Evolutionary conservation across 2,329 filamentous ascomycete genomes (phyloP).

Genomic region (Lasiodiplodia citricola): DNA sequence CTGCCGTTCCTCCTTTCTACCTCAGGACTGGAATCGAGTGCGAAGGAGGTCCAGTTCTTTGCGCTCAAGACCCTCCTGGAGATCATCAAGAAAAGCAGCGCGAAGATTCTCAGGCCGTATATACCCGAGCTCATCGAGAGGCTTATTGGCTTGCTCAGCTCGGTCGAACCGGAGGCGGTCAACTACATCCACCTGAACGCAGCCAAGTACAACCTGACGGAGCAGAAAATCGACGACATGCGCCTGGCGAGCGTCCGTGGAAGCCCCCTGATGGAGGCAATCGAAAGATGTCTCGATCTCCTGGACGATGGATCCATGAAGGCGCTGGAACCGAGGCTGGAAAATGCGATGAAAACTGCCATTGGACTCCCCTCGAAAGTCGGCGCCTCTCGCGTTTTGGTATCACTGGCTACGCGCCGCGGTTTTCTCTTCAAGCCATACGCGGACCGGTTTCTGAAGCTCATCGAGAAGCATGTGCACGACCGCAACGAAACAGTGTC

Average conservation of each 20-base stretch:
- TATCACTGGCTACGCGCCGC: conserved; percentile 82
- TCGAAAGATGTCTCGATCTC: conserved; percentile 85
- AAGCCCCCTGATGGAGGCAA: conserved; percentile 90
- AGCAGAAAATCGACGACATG: conserved; percentile 88
- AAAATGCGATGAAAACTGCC: conserved; percentile 80
- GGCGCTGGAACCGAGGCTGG: conserved; percentile 72
- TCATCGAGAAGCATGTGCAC: conserved; percentile 80
- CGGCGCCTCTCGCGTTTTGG: conserved; percentile 83
- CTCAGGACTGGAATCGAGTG: conserved; percentile 86
- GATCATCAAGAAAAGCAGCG: conserved; percentile 83
- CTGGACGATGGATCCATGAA: conserved; percentile 80
- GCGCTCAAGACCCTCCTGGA: conserved; percentile 80
- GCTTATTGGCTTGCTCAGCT: conserved; percentile 81
- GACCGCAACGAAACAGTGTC: conserved; percentile 95
- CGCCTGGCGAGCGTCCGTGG: conserved; percentile 80
- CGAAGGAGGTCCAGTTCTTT: conserved; percentile 85
- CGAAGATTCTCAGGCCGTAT: conserved; percentile 77
- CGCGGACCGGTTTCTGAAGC: conserved; percentile 74
- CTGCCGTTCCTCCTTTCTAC: conserved; percentile 89
- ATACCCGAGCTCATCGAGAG: conserved; percentile 81
- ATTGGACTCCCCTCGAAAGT: conserved; percentile 94
- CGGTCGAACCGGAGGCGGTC: conserved; percentile 84
- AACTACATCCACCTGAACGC: conserved; percentile 94
- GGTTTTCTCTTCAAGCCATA: conserved; percentile 75
- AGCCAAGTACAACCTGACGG: conserved; percentile 79